These are phyloP conservation scores for Sporobolus alterniflorus DNA, from an alignment of 202 grass and related monocot genomes.

Conservation along the genomic window DNA sequence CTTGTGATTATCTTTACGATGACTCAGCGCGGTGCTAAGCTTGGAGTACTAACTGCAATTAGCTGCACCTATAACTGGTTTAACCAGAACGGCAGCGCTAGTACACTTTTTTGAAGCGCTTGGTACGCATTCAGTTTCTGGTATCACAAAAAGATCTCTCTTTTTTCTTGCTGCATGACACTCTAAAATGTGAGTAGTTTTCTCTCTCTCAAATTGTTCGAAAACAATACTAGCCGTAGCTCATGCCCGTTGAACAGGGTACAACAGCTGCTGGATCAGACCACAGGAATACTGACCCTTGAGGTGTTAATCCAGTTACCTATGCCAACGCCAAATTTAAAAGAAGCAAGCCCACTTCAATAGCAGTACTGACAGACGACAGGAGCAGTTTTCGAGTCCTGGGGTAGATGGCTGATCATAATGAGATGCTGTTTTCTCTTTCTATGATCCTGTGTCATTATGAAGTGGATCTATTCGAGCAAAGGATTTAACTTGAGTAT, in stretches of 20 bases:
- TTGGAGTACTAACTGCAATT: neutral
- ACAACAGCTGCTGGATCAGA: neutral
- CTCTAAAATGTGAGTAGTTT: too few relatives aligned
- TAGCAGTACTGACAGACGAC: neutral
- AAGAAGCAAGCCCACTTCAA: neutral
- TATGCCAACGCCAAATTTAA: neutral
- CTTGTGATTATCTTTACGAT: neutral
- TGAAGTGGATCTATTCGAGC: slow-evolving; percentile 30
- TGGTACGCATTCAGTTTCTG: neutral
- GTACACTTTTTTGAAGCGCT: neutral
- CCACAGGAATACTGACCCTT: neutral
- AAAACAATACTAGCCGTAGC: neutral
- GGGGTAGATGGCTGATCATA: slow-evolving; percentile 18
- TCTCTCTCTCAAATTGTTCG: neutral
- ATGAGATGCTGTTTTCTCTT: slow-evolving; percentile 39
- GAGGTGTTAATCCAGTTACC: neutral
- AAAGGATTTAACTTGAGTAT: neutral
- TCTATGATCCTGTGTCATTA: slow-evolving; percentile 25
- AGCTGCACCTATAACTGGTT: neutral
- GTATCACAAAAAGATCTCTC: neutral
- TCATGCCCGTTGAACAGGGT: neutral
- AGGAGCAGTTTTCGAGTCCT: slow-evolving; percentile 13
- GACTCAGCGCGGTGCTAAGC: neutral
- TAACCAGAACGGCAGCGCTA: neutral
- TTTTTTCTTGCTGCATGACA: neutral